Base-by-base conservation (phyloP, 768 basidiomycete genomes). In the Amanita rimosa region DNA sequence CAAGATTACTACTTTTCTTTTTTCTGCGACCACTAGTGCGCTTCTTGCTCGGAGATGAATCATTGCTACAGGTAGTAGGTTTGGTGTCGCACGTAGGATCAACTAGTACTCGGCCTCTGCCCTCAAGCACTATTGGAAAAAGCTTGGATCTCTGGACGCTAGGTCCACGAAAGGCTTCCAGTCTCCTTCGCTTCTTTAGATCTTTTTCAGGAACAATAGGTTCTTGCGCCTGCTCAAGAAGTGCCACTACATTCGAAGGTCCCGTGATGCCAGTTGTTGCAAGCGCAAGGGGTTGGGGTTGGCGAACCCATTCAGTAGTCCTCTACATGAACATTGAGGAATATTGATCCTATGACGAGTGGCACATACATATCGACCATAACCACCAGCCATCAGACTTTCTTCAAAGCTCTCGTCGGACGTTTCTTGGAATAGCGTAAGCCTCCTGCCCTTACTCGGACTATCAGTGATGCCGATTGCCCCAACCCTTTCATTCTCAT, bases 321-420 rank as follows among this genome's bases (percentile, higher is more conserved):
- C 76, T 67, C 70, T 81, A 54, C 26, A 7, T 8, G 24, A 17
- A 29, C 13, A 34, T 37, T 21, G 37, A 21, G 6, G 0, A 37
- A 37, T 37, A 26, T 26, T 14, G 3, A 11, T 11, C 16, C 5
- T 10, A 46, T 37, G 13, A 27, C 16, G 11, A 3, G n/a, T 46
- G 21, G n/a, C 41, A 67, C 79, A 63, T 60, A 82, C 85, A 62
- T 87, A 88, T 53, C 74, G 74, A 1, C 80, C 83, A 62, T 88
- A 88, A 6, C 86, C 85, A 26, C 85, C 84, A 16, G 84, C 85
- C 76, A 87, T 85, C 36, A 88, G 61, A 55, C 84, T 84, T 64
- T 89, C 85, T 57, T 89, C 86, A 55, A 89, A 88, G 57, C 85
- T 88, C 63, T 85, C 84, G 40, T 85, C 84, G 3, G 82, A 83